Conservation (phyloP, 768 basidiomycete species). For the Goffeauzyma gilvescens region DNA sequence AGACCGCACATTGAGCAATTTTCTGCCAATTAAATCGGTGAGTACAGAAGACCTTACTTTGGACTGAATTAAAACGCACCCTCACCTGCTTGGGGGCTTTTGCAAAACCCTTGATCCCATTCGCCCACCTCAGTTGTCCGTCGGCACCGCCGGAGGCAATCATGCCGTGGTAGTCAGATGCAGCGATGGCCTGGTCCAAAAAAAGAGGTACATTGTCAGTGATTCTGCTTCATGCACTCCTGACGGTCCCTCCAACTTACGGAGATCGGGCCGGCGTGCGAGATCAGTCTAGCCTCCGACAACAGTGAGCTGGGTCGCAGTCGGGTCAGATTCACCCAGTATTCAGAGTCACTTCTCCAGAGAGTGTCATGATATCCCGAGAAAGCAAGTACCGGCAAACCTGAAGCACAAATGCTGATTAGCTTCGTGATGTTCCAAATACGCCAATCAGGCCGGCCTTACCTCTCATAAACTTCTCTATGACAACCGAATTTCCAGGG, state of each 20-base stretch:
- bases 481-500: too few relatives aligned
- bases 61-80: conserved; percentile 37
- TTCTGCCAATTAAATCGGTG: conserved; percentile 41
- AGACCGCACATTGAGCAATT: conserved; percentile 45
- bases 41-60: conserved; percentile 37
- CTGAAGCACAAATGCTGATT: too few relatives aligned
- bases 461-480: too few relatives aligned
- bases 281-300: conserved; percentile 49
- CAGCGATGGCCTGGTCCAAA: conserved; percentile 41
- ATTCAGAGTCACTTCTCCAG: conserved; percentile 66
- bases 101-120: conserved; percentile 13
- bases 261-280: conserved; percentile 66
- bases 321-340: conserved; percentile 55
- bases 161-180: conserved; percentile 75
- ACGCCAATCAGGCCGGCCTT: too few relatives aligned
- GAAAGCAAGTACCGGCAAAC: conserved; percentile 38
- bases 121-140: conserved; percentile 38
- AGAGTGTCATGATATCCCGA: conserved; percentile 50
- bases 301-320: conserved; percentile 55
- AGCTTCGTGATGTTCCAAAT: too few relatives aligned
- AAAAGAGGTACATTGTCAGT: too few relatives aligned
- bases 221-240: too few relatives aligned
- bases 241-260: conserved; percentile 37
- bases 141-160: conserved; percentile 66
- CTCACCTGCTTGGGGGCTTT: conserved; percentile 13